phyloP scores from a whole-genome alignment of 1,139 yeast species.

The Geotrichum carabidarum region DNA sequence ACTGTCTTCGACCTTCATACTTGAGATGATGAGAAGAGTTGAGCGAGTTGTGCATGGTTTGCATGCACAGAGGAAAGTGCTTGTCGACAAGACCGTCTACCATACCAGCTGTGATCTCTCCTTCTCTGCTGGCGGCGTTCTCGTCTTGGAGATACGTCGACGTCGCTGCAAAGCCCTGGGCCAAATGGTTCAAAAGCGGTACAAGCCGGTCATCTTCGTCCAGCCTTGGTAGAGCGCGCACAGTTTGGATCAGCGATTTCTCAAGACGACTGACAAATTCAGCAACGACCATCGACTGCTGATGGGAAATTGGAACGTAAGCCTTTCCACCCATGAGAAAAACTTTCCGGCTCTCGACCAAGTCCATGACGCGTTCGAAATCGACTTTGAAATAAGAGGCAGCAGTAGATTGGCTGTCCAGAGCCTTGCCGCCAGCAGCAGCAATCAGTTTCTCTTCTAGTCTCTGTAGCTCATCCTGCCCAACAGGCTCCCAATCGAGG shows the following conservation, averaged over 20 bases:
- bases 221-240: conserved; percentile 72
- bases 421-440: conserved; percentile 40
- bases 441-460: conserved; percentile 51
- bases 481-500: conserved; percentile 67
- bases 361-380: conserved; percentile 75
- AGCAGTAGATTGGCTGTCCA: conserved; percentile 20
- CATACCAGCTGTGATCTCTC: conserved; percentile 59
- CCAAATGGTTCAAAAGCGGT: conserved; percentile 74
- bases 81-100: conserved; percentile 52
- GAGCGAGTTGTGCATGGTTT: conserved; percentile 59
- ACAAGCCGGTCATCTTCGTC: conserved; percentile 89
- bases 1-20: conserved; percentile 79
- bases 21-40: conserved; percentile 64
- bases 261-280: conserved; percentile 60
- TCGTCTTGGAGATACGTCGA: conserved; percentile 23
- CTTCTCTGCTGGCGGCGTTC: conserved; percentile 21
- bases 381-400: conserved; percentile 60
- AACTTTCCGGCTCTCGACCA: conserved; percentile 66
- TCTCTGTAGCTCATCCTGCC: conserved; percentile 53
- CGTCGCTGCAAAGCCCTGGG: conserved; percentile 54
- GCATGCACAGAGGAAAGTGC: conserved; percentile 83
- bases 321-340: conserved; percentile 66
- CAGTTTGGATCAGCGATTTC: conserved; percentile 57
- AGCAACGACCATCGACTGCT: conserved; percentile 57
- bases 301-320: conserved; percentile 79